A percentile compares a stretch with the other conserved stretches of the same genome.
Conservation (phyloP, 1,139 yeast genomes). For the Taiozyma onychis region DNA sequence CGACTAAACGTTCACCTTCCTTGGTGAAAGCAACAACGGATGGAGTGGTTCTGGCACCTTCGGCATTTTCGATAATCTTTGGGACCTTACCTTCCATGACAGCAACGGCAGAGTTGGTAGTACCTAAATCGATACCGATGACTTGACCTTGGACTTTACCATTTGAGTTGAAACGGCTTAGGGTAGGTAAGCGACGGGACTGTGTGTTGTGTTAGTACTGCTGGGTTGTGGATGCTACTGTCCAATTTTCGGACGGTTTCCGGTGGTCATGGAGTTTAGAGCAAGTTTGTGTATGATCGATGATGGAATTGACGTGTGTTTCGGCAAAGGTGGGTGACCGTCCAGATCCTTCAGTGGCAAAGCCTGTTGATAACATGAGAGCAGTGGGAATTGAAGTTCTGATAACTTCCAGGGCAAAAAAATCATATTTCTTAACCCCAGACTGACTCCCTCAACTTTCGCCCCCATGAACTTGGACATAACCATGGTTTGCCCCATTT, state of each 20-base stretch:
- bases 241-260: not conserved
- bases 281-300: not conserved
- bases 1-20: slow-evolving; percentile 93
- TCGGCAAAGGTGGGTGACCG: not conserved
- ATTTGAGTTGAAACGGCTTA: slow-evolving; percentile 47
- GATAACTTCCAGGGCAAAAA: not conserved
- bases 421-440: not conserved
- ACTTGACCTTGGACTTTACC: slow-evolving; percentile 45
- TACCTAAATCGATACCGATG: slow-evolving; percentile 98
- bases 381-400: not conserved
- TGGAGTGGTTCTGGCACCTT: slow-evolving; percentile 99
- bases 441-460: not conserved
- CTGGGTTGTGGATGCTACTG: not conserved
- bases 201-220: slow-evolving; percentile 10
- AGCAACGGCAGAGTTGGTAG: slow-evolving; percentile 99
- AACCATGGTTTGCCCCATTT: not conserved
- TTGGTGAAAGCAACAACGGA: slow-evolving; percentile 98
- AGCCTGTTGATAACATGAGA: not conserved
- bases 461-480: not conserved
- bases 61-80: slow-evolving; percentile 94
- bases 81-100: slow-evolving; percentile 97
- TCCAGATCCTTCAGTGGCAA: not conserved
- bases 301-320: not conserved
- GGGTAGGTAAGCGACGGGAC: slow-evolving; percentile 37
- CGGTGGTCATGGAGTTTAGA: not conserved